Evolutionary conservation across 2,329 filamentous ascomycete genomes (phyloP).

Genomic region (Coniochaeta hoffmannii): DNA sequence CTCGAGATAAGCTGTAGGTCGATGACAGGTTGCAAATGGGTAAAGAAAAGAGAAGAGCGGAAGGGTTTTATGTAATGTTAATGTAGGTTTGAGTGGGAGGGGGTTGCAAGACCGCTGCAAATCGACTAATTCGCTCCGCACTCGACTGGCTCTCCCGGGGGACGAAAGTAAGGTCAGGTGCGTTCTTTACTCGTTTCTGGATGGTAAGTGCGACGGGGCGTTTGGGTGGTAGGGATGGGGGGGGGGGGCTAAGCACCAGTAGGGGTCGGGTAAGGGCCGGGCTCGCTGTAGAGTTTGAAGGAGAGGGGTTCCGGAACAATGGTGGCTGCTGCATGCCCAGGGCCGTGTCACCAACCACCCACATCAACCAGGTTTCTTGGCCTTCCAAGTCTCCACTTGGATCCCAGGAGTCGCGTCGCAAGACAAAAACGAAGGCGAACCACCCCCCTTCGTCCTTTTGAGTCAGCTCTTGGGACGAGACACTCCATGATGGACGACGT

Average conservation of each 20-base stretch:
- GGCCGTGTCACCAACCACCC: background rate
- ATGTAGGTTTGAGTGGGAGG: conserved; percentile 22
- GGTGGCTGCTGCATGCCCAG: background rate
- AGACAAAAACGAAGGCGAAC: background rate
- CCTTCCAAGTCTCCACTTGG: background rate
- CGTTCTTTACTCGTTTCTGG: conserved; percentile 2
- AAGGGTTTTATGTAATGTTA: conserved; percentile 44
- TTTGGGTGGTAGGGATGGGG: too few species aligned
- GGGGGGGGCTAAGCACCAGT: too few species aligned
- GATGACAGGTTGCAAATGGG: conserved; percentile 32
- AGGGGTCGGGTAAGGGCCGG: background rate
- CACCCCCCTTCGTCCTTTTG: background rate
- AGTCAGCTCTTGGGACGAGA: background rate
- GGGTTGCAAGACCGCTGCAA: conserved; percentile 14
- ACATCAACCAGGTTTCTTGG: background rate
- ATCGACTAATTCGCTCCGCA: conserved; percentile 9
- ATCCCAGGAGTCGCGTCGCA: background rate
- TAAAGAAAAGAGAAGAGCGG: conserved; percentile 31
- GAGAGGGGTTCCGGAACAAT: background rate
- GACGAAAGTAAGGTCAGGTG: conserved; percentile 1
- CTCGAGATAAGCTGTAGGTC: conserved; percentile 28
- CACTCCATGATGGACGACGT: background rate
- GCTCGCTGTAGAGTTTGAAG: background rate
- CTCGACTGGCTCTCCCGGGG: background rate
- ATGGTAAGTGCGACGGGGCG: background rate